Percentiles rank a stretch among this genome's conserved stretches.
These are phyloP conservation scores for Blastobotrys apis DNA, from an alignment of 1,139 yeast genomes.

Conservation along the genomic window DNA sequence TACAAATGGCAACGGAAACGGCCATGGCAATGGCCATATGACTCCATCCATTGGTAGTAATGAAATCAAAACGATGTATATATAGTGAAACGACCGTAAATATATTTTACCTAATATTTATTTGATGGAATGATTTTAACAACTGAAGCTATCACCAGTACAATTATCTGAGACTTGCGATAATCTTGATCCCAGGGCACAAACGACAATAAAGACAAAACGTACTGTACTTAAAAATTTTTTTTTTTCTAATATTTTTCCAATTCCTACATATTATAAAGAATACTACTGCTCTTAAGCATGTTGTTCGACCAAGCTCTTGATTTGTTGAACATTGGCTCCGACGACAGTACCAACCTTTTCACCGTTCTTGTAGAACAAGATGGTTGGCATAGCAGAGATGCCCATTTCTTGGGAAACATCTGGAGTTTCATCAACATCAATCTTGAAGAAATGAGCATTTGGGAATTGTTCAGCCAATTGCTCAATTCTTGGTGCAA, in stretches of 20 bases:
- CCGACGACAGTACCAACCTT: slow-evolving; percentile 73
- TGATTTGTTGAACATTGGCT: slow-evolving; percentile 75
- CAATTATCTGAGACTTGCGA: too few species aligned
- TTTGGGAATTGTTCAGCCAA: slow-evolving; percentile 58
- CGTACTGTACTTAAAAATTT: slow-evolving; percentile 6
- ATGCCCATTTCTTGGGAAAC: slow-evolving; percentile 72
- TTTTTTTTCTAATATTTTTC: background rate
- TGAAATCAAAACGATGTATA: slow-evolving; percentile 10
- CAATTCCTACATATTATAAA: too few species aligned
- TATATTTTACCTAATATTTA: too few species aligned
- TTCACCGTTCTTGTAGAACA: slow-evolving; percentile 73
- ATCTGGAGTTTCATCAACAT: slow-evolving; percentile 72
- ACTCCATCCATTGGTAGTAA: background rate
- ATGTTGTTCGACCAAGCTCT: slow-evolving; percentile 7
- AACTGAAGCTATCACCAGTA: too few species aligned
- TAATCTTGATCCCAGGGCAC: too few species aligned
- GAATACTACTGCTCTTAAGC: too few species aligned
- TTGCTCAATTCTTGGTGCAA: slow-evolving; percentile 85
- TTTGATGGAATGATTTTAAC: too few species aligned
- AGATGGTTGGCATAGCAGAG: slow-evolving; percentile 85
- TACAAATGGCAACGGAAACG: too few species aligned
- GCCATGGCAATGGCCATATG: background rate
- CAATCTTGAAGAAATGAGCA: slow-evolving; percentile 64
- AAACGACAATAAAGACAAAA: slow-evolving; percentile 7
- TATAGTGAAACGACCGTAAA: too few species aligned